Evolutionary conservation across 164 flowering plant species (phyloP), one percentile per base, ranked within the genome.

Genomic region (Aristolochia contorta): DNA sequence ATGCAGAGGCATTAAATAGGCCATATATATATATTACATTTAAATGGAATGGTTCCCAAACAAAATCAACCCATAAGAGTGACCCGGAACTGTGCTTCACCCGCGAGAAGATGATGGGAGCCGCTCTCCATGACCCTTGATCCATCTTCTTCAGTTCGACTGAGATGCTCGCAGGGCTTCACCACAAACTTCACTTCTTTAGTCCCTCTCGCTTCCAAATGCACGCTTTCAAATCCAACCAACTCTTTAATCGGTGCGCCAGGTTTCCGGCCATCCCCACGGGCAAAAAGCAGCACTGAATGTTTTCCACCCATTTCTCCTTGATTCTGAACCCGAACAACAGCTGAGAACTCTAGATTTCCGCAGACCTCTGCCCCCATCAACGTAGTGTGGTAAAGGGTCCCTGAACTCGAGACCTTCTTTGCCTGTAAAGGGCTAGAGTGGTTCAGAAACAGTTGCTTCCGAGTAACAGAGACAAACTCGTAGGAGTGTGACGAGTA

Each of bases 301-400:
- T 93, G 96, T 61, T 72, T 82, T 2, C 98, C 88, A 1, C 60
- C 72, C 86, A 89, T 83, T 49, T 84, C 79, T 20, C 96, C 96
- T 0, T 67, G 23, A 54, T 89, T 93, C 43, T 68, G 59, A 0
- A 87, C 96, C 64, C 65, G 75, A 33, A 93, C 74, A 0, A 47
- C 62, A 4, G 79, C 81, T 0, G 72, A 51, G 59, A 81, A 64
- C 69, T 74, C 78, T 51, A 68, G 66, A 6, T 47, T 64, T 6
- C 83, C 72, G 58, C 98, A 93, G 21, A 41, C 9, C 16, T 74
- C 73, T 23, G 57, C 48, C 18, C 77, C 80, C 64, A 89, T 46
- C 21, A 81, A 80, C 2, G 82, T 85, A 7, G 68, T 58, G 30
- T 37, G 60, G 68, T 68, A 77, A 1, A 62, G 60, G 5, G 30